Evolutionary conservation across 805 yeast species (phyloP), one percentile per base, ranked within the genome.

Genomic region (Nakazawaea molendinolei): DNA sequence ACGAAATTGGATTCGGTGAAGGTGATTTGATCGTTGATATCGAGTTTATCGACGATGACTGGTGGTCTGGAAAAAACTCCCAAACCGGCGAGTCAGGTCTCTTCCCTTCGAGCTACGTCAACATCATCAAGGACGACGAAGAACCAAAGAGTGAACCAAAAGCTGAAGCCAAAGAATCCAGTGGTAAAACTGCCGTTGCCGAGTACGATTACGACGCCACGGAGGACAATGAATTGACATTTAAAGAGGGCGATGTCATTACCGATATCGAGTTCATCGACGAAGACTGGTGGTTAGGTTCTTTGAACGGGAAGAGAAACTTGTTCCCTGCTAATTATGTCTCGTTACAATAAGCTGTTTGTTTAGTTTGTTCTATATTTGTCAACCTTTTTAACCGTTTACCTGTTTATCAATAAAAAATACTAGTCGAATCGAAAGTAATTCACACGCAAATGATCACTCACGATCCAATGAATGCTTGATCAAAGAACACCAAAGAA

Each of bases 201-300:
- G 77, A 74, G 40, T 84, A 70, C 55, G 84, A 79, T 48, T 89
- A 90, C 55, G 95, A 82, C 34, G 95, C 95, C 22, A 80, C 80
- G 19, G 98, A 92, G 60, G 95, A 82, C 45, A 92, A 89, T 52
- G 98, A 92, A 61, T 67, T 92, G 41, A 71, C 76, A 3, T 92
- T 92, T 57, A 71, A 65, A 17, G 95, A 86, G 53, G 94, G 90
- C 36, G 97, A 86, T 47, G 51, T 68, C 41, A 86, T 92, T 44
- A 65, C 76, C 14, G 83, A 86, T 41, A 82, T 92, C 44, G 95
- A 87, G 48, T 83, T 85, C 56, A 82, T 85, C 13, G 95, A 87
- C 49, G 95, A 86, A 31, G 95, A 86, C 55, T 92, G 98, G 98
- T 92, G 97, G 97, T 68, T 82, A 37, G 98, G 98, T 34, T 77